Evolutionary conservation across 257 asterid species (phyloP).

Genomic region (Lavandula angustifolia): DNA sequence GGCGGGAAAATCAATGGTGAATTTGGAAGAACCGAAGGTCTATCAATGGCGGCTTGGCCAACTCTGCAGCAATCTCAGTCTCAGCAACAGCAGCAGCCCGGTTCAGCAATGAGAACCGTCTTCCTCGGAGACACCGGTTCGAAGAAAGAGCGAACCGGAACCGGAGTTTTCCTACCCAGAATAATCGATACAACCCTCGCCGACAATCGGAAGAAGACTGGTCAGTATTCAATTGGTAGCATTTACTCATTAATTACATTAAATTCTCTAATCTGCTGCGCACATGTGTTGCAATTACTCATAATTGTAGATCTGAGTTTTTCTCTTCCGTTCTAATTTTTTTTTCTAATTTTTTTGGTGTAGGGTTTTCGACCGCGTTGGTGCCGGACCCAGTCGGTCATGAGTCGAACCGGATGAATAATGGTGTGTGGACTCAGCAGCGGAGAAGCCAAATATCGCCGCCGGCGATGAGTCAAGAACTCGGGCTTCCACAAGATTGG

Average conservation of each 20-base stretch:
- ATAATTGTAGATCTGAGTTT: conserved; percentile 14
- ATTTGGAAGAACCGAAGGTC: conserved; percentile 15
- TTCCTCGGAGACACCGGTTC: conserved; percentile 56
- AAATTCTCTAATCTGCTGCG: too few species aligned
- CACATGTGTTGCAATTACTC: too few species aligned
- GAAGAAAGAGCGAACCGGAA: conserved; percentile 69
- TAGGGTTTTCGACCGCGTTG: conserved; percentile 58
- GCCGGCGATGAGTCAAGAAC: conserved; percentile 42
- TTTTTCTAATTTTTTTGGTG: background rate
- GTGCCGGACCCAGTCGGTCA: conserved; percentile 70
- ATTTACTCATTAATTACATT: background rate
- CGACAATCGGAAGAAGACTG: conserved; percentile 53
- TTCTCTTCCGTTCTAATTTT: too few species aligned
- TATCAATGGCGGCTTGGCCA: conserved; percentile 58
- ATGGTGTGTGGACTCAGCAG: conserved; percentile 32
- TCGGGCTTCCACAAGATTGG: conserved; percentile 78
- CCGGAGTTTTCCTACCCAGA: conserved; percentile 87
- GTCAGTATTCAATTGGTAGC: conserved; percentile 27
- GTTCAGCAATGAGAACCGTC: conserved; percentile 62
- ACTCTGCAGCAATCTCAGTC: conserved; percentile 44
- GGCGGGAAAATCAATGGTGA: conserved; percentile 32
- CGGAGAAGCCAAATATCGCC: conserved; percentile 32
- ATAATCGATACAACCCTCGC: conserved; percentile 37
- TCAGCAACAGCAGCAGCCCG: conserved; percentile 41
- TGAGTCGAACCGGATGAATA: conserved; percentile 43